phyloP scores from a whole-genome alignment of 2,329 filamentous ascomycete genomes.

The Colletotrichum cordylinicola region DNA sequence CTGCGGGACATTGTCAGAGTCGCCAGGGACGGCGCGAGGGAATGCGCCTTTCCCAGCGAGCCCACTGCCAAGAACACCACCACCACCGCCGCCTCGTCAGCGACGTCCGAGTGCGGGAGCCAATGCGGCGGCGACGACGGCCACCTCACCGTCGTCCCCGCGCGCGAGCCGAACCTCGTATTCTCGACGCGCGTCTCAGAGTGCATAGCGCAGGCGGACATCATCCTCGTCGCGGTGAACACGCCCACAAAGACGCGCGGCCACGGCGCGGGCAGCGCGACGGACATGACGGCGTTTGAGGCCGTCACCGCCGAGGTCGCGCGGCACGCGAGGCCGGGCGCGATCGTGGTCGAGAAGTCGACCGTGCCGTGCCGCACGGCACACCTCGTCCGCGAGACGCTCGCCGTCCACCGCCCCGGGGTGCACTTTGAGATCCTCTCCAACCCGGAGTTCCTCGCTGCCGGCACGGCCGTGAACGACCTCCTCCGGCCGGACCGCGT shows the following conservation, averaged over 20 bases:
- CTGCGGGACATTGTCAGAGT: slow-evolving; percentile 71
- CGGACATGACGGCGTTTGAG: slow-evolving; percentile 76
- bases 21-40: slow-evolving; percentile 62
- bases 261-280: slow-evolving; percentile 71
- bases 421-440: slow-evolving; percentile 77
- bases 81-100: slow-evolving; percentile 30
- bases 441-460: slow-evolving; percentile 82
- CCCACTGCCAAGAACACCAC: slow-evolving; percentile 21
- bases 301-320: slow-evolving; percentile 72
- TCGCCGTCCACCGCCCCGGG: slow-evolving; percentile 64
- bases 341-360: slow-evolving; percentile 82
- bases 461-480: slow-evolving; percentile 76
- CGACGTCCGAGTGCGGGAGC: slow-evolving; percentile 36
- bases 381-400: slow-evolving; percentile 70
- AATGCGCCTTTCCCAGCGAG: slow-evolving; percentile 44
- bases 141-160: slow-evolving; percentile 40
- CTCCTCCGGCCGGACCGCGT: slow-evolving; percentile 75
- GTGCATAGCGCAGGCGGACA: slow-evolving; percentile 70
- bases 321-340: slow-evolving; percentile 67
- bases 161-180: slow-evolving; percentile 70
- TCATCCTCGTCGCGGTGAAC: slow-evolving; percentile 79
- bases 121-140: slow-evolving; percentile 28
- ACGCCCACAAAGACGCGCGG: slow-evolving; percentile 79
- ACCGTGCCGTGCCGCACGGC: slow-evolving; percentile 81
- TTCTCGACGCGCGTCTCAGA: slow-evolving; percentile 74